Evolutionary conservation across 345 rosid genomes (phyloP), one percentile per base, ranked within the genome.

Genomic region (Salix udensis): DNA sequence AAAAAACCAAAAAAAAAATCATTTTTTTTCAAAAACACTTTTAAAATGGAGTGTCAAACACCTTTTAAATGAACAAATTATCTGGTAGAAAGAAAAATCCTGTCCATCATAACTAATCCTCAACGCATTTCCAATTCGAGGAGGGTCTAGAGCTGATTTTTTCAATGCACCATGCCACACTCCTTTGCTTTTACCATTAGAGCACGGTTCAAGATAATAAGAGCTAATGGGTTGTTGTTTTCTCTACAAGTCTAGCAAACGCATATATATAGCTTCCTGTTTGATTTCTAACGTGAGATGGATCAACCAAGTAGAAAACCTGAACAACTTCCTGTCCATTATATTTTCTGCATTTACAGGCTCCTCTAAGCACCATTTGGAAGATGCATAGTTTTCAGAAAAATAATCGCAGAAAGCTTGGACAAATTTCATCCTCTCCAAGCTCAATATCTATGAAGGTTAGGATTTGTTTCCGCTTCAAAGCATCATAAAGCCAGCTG

Each of bases 41-140:
- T 31, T 31, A 31, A 31, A 31, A 31, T 0, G 0, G 5, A 31
- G 5, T 31, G 34, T 31, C 34, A 31, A 31, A 31, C 0, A 31
- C 5, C 34, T 1, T 28, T 31, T 31, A 86, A 34, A 69, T 7
- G 78, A 66, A 74, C 61, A 19, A 77, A 24, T 44, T 7, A 9
- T 55, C 26, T 7, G 10, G 13, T 75, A 74, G 12, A 79, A 11
- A 37, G 52, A 19, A 0, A 4, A 1, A 52, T 52, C 58, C 58
- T 18, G 19, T 6, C n/a, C 58, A 18, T 52, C 23, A 0, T 52
- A 52, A 5, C 58, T 6, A 52, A 52, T 52, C 19, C 10, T 52
- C 58, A 52, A 52, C 1, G 7, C 23, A 5, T 1, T 8, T 53
- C n/a, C 26, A 9, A 53, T 53, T 7, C 1, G 26, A 21, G 26